Evolutionary conservation across 495 filamentous ascomycete species (phyloP), one percentile per base, ranked within the genome.

Genomic region (Annulohypoxylon nitens): DNA sequence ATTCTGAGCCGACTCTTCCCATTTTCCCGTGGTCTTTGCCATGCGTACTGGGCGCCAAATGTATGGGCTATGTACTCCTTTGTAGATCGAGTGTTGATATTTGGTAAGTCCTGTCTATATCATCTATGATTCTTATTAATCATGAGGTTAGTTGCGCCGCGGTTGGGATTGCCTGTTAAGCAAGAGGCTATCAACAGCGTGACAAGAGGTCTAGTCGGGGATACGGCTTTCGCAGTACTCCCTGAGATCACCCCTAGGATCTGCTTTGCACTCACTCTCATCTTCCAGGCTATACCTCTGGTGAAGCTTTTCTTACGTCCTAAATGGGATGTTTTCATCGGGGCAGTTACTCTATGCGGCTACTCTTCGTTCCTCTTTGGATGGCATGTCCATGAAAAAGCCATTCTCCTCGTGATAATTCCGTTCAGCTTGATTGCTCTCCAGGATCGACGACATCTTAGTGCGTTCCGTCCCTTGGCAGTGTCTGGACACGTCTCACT

Each of bases 311-410:
- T 96, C 84, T 64, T 89, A 14, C 85, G 86, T 48, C 95, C 95
- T 6, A 93, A 89, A 14, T 97, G 92, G 90, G 91, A 97, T 30
- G 92, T 86, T 30, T 98, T 99, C 79, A 84, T 98, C 58, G 93
- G 93, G 8, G 92, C 93, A 4, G 85, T 98, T 14, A 98, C 94
- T 1, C 90, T 98, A n/a, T 98, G 95, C 75, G 96, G 93, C 59
- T 99, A 97, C 74, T 93, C 95, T 0, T 97, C 96, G 0, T 99
- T 99, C 83, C 87, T 99, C 20, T 98, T 98, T 67, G 95, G 96
- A 58, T 99, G 96, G 96, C 96, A 99, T 76, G 96, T 99, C 18
- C 96, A 99, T 75, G 96, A 99, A 75, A 99, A 99, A 77, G 96
- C 96, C 6, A 93, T 99, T 34, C 89, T 99, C 12, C 86, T 98